A percentile compares a stretch with the other conserved stretches of the same genome.
Evolutionary conservation across 2,329 filamentous ascomycete species (phyloP).

Genomic region (Aureobasidium sp.): DNA sequence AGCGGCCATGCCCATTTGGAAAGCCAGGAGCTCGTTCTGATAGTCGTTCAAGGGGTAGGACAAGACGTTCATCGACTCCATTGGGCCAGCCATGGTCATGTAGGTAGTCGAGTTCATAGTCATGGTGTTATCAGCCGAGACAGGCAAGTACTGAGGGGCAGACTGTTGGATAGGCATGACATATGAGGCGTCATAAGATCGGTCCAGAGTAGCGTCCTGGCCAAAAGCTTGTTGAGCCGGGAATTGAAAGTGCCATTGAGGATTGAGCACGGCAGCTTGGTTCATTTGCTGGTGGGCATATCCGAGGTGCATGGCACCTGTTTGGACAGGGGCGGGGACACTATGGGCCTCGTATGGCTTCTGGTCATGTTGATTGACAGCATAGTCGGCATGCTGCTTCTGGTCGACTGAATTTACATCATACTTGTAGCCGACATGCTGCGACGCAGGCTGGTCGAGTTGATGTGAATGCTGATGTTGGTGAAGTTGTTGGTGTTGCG

Average conservation of each 20-base stretch:
- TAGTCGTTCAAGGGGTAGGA: constrained; percentile 57
- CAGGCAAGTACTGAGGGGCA: constrained; percentile 42
- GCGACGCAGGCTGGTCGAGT: constrained; percentile 1
- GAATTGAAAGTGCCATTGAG: constrained; percentile 39
- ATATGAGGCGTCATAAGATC: constrained; percentile 34
- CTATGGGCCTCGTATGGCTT: constrained; percentile 21
- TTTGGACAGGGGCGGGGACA: constrained; percentile 25
- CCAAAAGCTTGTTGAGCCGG: constrained; percentile 26
- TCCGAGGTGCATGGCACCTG: constrained; percentile 28
- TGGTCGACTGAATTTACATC: constrained; percentile 23
- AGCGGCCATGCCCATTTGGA: constrained; percentile 40
- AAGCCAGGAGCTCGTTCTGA: constrained; percentile 55
- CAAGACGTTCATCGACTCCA: constrained; percentile 40
- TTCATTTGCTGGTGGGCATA: constrained; percentile 24
- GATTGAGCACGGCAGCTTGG: constrained; percentile 26
- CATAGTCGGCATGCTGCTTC: constrained; percentile 21
- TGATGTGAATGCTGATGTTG: constrained; percentile 14
- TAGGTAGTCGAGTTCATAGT: constrained; percentile 34
- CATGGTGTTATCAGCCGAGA: constrained; percentile 31
- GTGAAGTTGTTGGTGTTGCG: constrained; percentile 20
- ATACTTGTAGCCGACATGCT: constrained; percentile 16
- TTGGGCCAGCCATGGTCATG: constrained; percentile 36
- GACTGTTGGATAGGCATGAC: constrained; percentile 38
- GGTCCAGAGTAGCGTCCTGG: constrained; percentile 30
- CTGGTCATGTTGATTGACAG: constrained; percentile 6